Evolutionary conservation across 2,329 filamentous ascomycete species (phyloP), one percentile per base, ranked within the genome.

Genomic region (Aspergillus latus): DNA sequence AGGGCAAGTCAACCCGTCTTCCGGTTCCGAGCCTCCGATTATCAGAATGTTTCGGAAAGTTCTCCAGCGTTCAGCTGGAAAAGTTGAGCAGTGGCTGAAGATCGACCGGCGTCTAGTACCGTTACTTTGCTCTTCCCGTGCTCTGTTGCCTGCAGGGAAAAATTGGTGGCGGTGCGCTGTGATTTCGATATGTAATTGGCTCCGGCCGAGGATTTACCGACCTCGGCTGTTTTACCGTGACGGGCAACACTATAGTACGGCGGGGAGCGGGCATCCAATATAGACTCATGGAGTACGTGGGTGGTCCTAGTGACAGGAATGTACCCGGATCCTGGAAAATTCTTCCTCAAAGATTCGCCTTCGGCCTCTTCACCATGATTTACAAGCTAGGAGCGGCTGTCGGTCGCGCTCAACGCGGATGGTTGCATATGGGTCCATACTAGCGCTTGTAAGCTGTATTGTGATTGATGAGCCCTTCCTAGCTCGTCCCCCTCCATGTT

Each of bases 101-200:
- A 45, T 45, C 43, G 28, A 29, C 43, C 21, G 13, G 30, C 28
- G n/a, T n/a, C 11, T 28, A 45, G 26, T 28, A 28, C 26, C 26
- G 5, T 28, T 5, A 5, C 43, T 7, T 13, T 16, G 6, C 28
- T 32, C 26, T 28, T 44, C 21, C 26, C 42, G 8, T 44, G 42
- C 42, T 44, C 42, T 21, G 42, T n/a, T 21, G 16, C 16, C 9
- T 40, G 15, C 21, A 29, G 34, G 21, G 34, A n/a, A 49, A 40
- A 49, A 7, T 15, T 45, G 5, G 32, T 51, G 49, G 49, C 49
- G 49, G 49, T 51, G 49, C 37, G 26, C 16, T 50, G 10, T 37
- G 2, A 11, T 10, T 15, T 43, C n/a, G 47, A 32, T 32, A 9
- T 32, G 28, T 46, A 30, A 15, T 30, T 46, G 30, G 32, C 13